Percentiles rank a stretch among this genome's conserved stretches.
phyloP scores from a whole-genome alignment of 148 eudicot species.

The Persicaria maculosa region DNA sequence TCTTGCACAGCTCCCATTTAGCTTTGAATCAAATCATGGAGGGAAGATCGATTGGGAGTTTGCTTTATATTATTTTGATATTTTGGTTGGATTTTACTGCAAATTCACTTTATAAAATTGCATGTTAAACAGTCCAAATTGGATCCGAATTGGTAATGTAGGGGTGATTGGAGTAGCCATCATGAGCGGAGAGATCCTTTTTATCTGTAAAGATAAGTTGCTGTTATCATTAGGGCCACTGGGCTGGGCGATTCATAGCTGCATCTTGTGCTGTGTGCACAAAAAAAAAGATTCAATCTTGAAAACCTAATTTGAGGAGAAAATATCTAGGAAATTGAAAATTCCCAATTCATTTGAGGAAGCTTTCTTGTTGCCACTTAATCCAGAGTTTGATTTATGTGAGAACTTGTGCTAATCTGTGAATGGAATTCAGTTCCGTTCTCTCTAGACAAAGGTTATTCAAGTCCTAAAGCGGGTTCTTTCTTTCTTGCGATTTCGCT shows the following conservation, averaged over 20 bases:
- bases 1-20: background rate
- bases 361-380: background rate
- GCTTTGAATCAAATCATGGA: background rate
- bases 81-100: background rate
- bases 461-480: background rate
- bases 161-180: background rate
- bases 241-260: background rate
- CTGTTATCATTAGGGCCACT: background rate
- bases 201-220: background rate
- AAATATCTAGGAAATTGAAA: background rate
- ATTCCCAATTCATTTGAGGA: background rate
- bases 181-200: background rate
- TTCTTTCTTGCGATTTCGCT: background rate
- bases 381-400: background rate
- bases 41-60: background rate
- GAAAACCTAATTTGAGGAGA: background rate
- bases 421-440: background rate
- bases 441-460: background rate
- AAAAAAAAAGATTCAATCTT: background rate
- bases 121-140: background rate
- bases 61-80: background rate
- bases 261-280: background rate
- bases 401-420: background rate
- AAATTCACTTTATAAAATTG: background rate
- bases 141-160: background rate